These are phyloP conservation scores for Backusella australiensis DNA, from an alignment of 192 early-diverging fungal genomes.

Conservation along the genomic window DNA sequence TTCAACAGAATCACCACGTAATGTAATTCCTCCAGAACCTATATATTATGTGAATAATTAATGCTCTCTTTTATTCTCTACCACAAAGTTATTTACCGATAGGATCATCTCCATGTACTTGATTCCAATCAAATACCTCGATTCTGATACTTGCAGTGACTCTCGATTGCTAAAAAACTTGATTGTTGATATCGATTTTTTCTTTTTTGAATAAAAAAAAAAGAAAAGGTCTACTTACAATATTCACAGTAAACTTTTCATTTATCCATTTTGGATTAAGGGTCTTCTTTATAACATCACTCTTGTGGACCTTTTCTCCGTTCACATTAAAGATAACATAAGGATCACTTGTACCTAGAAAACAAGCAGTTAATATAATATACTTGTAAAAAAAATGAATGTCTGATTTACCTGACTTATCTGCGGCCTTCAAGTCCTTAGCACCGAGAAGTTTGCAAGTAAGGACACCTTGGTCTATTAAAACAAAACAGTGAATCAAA, in stretches of 20 bases:
- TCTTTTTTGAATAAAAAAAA: neutral
- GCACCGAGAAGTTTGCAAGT: constrained; percentile 23
- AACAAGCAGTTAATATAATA: neutral
- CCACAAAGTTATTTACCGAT: constrained; percentile 30
- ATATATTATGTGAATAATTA: neutral
- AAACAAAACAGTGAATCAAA: neutral
- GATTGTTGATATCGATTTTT: neutral
- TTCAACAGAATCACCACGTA: constrained; percentile 26
- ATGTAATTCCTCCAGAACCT: constrained; percentile 33
- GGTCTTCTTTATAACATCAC: constrained; percentile 58
- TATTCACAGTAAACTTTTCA: constrained; percentile 24
- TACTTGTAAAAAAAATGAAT: neutral
- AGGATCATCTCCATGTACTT: constrained; percentile 47
- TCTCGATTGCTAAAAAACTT: constrained; percentile 18
- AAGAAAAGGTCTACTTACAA: constrained; percentile 9
- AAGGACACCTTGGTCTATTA: constrained; percentile 34
- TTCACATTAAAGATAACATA: constrained; percentile 59
- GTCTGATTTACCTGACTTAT: constrained; percentile 31
- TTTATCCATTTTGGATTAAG: constrained; percentile 54
- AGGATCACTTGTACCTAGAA: constrained; percentile 60
- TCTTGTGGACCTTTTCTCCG: constrained; percentile 57
- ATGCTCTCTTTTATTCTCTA: neutral
- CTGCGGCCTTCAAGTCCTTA: constrained; percentile 27
- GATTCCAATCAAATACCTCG: constrained; percentile 69
- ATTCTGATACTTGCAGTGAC: constrained; percentile 35